Evolutionary conservation across 257 asterid species (phyloP).

Genomic region (Penstemon newberryi): DNA sequence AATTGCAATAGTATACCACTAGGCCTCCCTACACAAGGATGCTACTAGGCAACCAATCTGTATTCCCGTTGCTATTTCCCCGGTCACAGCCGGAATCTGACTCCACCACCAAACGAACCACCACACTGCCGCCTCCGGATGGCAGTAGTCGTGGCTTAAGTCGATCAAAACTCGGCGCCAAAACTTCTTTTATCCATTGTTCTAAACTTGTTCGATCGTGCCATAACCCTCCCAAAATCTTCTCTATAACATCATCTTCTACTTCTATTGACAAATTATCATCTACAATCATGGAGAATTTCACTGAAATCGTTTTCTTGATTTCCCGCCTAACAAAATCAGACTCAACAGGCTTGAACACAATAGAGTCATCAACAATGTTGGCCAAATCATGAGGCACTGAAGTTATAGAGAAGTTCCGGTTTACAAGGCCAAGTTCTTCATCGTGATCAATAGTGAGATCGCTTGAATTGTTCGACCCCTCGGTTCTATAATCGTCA

Average conservation of each 20-base stretch:
- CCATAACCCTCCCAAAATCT: constrained; percentile 74
- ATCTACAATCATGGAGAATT: constrained; percentile 48
- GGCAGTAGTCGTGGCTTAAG: constrained; percentile 43
- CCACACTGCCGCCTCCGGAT: constrained; percentile 17
- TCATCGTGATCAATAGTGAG: constrained; percentile 75
- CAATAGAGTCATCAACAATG: constrained; percentile 67
- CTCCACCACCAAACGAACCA: constrained; percentile 61
- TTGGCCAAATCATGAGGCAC: constrained; percentile 73
- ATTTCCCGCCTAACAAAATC: constrained; percentile 71
- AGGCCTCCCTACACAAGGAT: constrained; percentile 41
- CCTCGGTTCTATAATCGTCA: constrained; percentile 59
- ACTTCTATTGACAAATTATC: constrained; percentile 52
- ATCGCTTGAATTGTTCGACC: constrained; percentile 77
- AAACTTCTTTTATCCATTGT: constrained; percentile 65
- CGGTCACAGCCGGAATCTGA: constrained; percentile 36
- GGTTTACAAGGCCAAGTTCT: constrained; percentile 44
- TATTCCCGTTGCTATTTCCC: constrained; percentile 31
- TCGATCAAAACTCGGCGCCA: constrained; percentile 58
- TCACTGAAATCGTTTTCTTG: constrained; percentile 61
- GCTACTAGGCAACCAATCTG: constrained; percentile 70
- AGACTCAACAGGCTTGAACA: constrained; percentile 65
- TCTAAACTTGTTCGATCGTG: constrained; percentile 55
- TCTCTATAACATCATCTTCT: constrained; percentile 65
- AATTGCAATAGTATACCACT: constrained; percentile 10
- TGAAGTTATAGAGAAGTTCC: constrained; percentile 46